Evolutionary conservation across 805 yeast genomes (phyloP).

Genomic region (Schizosaccharomyces osmophilus): DNA sequence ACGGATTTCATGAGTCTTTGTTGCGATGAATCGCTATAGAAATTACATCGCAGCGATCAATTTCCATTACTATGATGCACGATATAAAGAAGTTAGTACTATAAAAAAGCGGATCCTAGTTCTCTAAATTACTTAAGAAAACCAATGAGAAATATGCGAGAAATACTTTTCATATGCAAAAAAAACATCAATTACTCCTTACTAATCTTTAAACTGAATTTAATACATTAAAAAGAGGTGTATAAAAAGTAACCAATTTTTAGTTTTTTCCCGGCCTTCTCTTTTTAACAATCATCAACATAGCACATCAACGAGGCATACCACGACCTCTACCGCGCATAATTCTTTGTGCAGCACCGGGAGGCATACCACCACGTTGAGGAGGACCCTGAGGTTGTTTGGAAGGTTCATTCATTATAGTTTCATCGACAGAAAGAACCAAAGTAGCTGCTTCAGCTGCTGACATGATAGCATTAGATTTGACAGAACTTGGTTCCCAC

Average conservation of each 20-base stretch:
- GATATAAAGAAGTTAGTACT: too few species aligned
- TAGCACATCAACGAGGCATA: constrained; percentile 6
- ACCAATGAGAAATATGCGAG: neutral
- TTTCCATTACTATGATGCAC: too few species aligned
- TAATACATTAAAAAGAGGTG: too few species aligned
- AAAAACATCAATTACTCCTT: neutral
- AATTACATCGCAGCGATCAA: too few species aligned
- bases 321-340: constrained; percentile 10
- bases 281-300: neutral
- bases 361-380: constrained; percentile 10
- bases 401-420: constrained; percentile 23
- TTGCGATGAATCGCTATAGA: too few species aligned
- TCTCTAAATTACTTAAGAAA: too few species aligned
- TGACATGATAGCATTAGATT: constrained; percentile 74
- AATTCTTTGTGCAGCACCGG: constrained; percentile 7
- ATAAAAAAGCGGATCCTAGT: too few species aligned
- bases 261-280: neutral
- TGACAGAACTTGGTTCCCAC: constrained; percentile 95
- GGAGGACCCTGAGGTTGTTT: constrained; percentile 14
- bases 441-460: constrained; percentile 94
- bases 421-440: constrained; percentile 87
- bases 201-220: too few species aligned
- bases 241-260: too few species aligned
- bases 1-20: too few species aligned
- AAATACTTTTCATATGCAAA: neutral